Evolutionary conservation across 1,284 basidiomycete genomes (phyloP).

Genomic region (Boletellus sp.): DNA sequence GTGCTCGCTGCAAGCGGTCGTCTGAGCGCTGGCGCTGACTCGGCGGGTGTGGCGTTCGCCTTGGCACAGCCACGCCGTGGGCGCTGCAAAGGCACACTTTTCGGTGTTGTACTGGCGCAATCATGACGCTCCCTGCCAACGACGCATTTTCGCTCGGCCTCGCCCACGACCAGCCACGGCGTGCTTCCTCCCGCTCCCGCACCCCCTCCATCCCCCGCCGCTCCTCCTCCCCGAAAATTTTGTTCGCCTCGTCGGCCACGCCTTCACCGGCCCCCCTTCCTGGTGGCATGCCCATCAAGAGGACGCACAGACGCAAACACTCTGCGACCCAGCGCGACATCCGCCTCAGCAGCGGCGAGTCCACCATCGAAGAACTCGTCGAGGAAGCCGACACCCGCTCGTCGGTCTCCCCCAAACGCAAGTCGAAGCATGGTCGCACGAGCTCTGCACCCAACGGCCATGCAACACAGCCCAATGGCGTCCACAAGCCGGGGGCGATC

Average conservation of each 20-base stretch:
- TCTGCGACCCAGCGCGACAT: conserved; percentile 5
- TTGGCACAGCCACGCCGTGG: conserved; percentile 15
- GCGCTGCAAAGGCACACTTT: neutral
- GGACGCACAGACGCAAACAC: conserved; percentile 15
- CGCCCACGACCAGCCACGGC: conserved; percentile 41
- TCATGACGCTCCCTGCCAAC: conserved; percentile 48
- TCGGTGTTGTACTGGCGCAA: neutral
- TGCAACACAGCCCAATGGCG: conserved; percentile 8
- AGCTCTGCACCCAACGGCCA: conserved; percentile 8
- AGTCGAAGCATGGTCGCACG: conserved; percentile 13
- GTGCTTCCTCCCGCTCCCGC: conserved; percentile 25
- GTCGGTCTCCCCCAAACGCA: conserved; percentile 17
- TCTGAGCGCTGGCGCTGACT: neutral
- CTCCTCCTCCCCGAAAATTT: conserved; percentile 44
- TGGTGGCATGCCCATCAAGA: conserved; percentile 20
- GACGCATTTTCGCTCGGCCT: conserved; percentile 50
- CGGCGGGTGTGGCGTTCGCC: neutral
- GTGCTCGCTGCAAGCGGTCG: neutral
- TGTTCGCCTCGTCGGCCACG: conserved; percentile 30
- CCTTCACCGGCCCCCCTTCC: conserved; percentile 8
- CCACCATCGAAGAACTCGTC: conserved; percentile 26
- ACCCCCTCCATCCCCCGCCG: conserved; percentile 35
- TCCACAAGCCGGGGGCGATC: conserved; percentile 28
- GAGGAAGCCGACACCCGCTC: conserved; percentile 21
- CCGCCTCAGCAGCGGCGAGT: conserved; percentile 10